Evolutionary conservation across 495 filamentous ascomycete genomes (phyloP).

Genomic region (Neurospora terricola): DNA sequence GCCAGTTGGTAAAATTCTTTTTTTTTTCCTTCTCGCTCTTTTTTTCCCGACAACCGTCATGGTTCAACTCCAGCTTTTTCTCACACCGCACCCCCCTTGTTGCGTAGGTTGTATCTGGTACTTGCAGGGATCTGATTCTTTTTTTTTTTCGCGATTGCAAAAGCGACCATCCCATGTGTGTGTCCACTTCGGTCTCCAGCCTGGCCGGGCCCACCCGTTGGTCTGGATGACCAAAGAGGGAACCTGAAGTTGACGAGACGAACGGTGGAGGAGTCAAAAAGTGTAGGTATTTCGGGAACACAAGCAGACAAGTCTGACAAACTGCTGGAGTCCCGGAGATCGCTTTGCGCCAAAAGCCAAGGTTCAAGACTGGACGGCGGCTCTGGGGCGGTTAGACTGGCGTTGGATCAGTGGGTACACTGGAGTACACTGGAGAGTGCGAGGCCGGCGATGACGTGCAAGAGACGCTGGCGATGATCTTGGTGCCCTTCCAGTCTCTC

Average conservation of each 20-base stretch:
- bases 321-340: neutral
- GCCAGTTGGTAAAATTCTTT: neutral
- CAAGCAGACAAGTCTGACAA: neutral
- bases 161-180: neutral
- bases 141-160: neutral
- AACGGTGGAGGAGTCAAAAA: neutral
- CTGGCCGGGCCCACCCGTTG: neutral
- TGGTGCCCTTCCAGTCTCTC: too few relatives aligned
- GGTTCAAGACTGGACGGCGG: neutral
- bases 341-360: neutral
- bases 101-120: neutral
- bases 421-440: neutral
- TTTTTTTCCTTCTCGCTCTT: slow-evolving; percentile 1
- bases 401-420: neutral
- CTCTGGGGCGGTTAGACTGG: neutral
- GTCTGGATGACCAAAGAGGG: neutral
- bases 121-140: neutral
- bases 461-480: neutral
- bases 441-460: neutral
- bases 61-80: neutral
- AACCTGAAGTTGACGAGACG: neutral
- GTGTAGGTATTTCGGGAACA: neutral
- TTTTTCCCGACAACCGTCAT: neutral
- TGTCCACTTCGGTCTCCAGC: neutral
- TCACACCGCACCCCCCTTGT: neutral